Percentiles rank a stretch among this genome's conserved stretches.
phyloP scores from a whole-genome alignment of 2,329 filamentous ascomycete genomes.

The Cladosporium phlei region DNA sequence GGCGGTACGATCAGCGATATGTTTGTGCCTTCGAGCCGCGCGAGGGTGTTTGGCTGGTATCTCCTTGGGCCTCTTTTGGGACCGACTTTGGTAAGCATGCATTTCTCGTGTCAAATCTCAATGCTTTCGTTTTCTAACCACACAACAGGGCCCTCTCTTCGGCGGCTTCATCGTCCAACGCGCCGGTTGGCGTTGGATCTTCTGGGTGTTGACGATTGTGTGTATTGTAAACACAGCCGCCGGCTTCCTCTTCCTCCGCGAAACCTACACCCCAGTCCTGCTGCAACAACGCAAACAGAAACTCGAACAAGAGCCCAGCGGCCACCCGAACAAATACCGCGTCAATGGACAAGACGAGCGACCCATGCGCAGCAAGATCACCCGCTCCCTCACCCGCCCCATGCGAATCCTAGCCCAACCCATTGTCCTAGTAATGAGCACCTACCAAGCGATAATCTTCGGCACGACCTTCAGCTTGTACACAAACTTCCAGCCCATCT shows the following conservation, averaged over 20 bases:
- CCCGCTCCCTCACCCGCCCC: constrained; percentile 36
- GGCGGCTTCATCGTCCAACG: constrained; percentile 43
- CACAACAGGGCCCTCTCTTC: constrained; percentile 36
- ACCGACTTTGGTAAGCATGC: constrained; percentile 22
- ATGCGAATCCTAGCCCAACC: constrained; percentile 42
- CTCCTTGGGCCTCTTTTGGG: constrained; percentile 42
- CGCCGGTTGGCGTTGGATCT: constrained; percentile 46
- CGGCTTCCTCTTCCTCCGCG: constrained; percentile 42
- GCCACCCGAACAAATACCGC: constrained; percentile 37
- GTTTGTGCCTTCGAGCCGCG: constrained; percentile 44
- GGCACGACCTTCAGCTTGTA: constrained; percentile 47
- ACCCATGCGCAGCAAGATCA: constrained; percentile 35
- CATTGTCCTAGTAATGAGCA: constrained; percentile 43
- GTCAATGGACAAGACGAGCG: constrained; percentile 40
- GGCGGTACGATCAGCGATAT: constrained; percentile 51
- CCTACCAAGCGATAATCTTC: constrained; percentile 45
- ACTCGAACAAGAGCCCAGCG: constrained; percentile 31
- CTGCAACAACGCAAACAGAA: constrained; percentile 33
- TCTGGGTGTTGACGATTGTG: constrained; percentile 44
- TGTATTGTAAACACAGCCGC: constrained; percentile 39
- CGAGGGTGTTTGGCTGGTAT: constrained; percentile 45
- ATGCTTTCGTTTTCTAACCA: too few species aligned
- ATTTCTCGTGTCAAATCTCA: neutral
- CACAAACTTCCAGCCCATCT: constrained; percentile 47
- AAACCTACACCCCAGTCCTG: constrained; percentile 42